A percentile compares a stretch with the other conserved stretches of the same genome.
Conservation (phyloP, 495 filamentous ascomycete species). For the Amorphotheca resinae region DNA sequence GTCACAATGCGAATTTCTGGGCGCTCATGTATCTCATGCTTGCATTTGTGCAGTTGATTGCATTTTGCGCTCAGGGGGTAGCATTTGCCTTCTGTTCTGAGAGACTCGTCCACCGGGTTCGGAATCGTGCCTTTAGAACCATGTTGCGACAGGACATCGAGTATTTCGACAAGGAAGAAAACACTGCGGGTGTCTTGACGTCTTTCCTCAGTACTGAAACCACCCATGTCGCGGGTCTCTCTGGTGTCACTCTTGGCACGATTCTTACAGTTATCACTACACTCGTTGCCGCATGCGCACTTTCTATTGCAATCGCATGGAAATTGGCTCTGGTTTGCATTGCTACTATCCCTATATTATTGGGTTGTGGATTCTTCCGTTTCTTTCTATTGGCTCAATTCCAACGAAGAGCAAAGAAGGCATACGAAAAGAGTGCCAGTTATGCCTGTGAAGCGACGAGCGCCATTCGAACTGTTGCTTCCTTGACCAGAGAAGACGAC, state of each 20-base stretch:
- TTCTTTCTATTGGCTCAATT: slow-evolving; percentile 73
- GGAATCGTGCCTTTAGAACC: slow-evolving; percentile 66
- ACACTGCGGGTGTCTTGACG: slow-evolving; percentile 72
- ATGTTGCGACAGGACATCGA: slow-evolving; percentile 89
- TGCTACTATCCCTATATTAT: slow-evolving; percentile 61
- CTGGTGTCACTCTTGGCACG: slow-evolving; percentile 69
- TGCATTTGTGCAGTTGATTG: slow-evolving; percentile 63
- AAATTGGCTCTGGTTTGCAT: slow-evolving; percentile 81
- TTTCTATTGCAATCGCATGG: slow-evolving; percentile 69
- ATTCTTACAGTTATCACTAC: slow-evolving; percentile 66
- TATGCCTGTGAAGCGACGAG: slow-evolving; percentile 87
- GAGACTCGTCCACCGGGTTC: slow-evolving; percentile 65
- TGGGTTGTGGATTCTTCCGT: slow-evolving; percentile 74
- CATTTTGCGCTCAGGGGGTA: slow-evolving; percentile 54
- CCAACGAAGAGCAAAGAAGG: slow-evolving; percentile 54
- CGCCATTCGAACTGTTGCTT: slow-evolving; percentile 88
- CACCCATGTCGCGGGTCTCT: slow-evolving; percentile 71
- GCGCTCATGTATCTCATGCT: slow-evolving; percentile 88
- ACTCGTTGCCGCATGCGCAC: slow-evolving; percentile 50
- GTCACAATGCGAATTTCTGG: slow-evolving; percentile 63
- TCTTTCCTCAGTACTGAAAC: slow-evolving; percentile 79
- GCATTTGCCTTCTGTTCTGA: slow-evolving; percentile 79
- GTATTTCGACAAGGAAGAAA: slow-evolving; percentile 79
- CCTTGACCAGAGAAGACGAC: slow-evolving; percentile 69
- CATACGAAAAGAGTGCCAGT: slow-evolving; percentile 61